Base-by-base conservation (phyloP, 2,329 filamentous ascomycete species). In the Didymella exigua region DNA sequence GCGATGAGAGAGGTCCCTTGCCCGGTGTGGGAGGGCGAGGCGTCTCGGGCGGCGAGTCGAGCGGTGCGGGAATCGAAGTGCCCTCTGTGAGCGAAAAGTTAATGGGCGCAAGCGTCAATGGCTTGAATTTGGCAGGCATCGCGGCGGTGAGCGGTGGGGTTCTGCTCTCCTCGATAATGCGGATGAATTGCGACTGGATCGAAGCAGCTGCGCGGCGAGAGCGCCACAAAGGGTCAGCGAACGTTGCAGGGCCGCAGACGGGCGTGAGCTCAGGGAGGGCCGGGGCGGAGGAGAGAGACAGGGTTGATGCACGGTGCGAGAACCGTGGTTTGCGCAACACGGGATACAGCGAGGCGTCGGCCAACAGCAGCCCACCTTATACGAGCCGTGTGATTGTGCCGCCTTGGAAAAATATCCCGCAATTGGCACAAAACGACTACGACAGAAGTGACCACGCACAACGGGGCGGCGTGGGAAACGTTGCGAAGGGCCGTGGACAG, bases 61-160 rank as follows among this genome's bases (percentile, higher is more conserved):
- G 73, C 41, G 75, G 75, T 27, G 75, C 73, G 31, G 75, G 75
- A 60, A 77, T 77, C 49, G 71, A 68, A 43, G 75, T 77, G 54
- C 75, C 75, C 38, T 75, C 75, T 30, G 75, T 77, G 49, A 77
- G 71, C 40, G 75, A 76, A 69, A 76, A 75, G 61, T 75, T 71
- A 66, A 77, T 70, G 45, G 75, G 74, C 30, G 66, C 63, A 27
- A 75, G 64, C 43, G 72, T 73, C 51, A 74, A 63, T 51, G 72
- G 72, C 61, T 73, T 69, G 66, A 70, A 74, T 50, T 71, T 74
- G 40, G 42, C 56, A 27, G 66, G 59, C 71, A 74, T 74, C 56
- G 30, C 59, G 61, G 46, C 27, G 53, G 41, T 45, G 14, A 50
- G 29, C 38, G 55, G 38, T 34, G 42, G 29, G 34, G 31, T 29